Conservation (phyloP, 371 early-diverging fungal genomes). For the Mortierella sp. region DNA sequence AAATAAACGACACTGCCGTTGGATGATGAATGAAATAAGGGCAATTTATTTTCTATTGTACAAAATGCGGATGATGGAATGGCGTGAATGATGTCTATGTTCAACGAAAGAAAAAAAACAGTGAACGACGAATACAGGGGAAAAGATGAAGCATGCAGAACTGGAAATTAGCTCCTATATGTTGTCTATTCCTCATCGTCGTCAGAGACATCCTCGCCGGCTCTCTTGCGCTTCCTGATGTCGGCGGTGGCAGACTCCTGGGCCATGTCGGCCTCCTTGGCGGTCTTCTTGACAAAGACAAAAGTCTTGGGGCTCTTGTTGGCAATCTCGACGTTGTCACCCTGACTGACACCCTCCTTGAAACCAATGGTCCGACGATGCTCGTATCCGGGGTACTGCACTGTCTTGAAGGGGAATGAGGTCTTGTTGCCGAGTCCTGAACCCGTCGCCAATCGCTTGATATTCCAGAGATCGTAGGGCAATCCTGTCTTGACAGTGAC, state of each 20-base stretch:
- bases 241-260: constrained; percentile 48
- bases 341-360: constrained; percentile 83
- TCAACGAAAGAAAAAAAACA: neutral
- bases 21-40: neutral
- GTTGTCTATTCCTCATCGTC: constrained; percentile 35
- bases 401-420: constrained; percentile 76
- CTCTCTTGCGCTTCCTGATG: constrained; percentile 55
- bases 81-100: neutral
- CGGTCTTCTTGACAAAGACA: constrained; percentile 75
- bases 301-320: constrained; percentile 77
- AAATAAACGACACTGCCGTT: too few species aligned
- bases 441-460: constrained; percentile 81
- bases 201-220: constrained; percentile 57
- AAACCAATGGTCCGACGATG: constrained; percentile 97
- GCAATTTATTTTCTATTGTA: constrained; percentile 4
- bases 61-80: neutral
- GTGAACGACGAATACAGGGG: neutral
- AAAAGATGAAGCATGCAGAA: neutral
- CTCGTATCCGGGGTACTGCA: constrained; percentile 88
- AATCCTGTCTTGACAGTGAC: constrained; percentile 88
- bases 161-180: neutral
- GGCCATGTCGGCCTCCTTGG: constrained; percentile 65
- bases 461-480: constrained; percentile 93
- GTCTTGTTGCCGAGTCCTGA: constrained; percentile 71
- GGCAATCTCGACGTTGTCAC: constrained; percentile 86